A percentile compares a stretch with the other conserved stretches of the same genome.
Conservation (phyloP, 2,329 filamentous ascomycete genomes). For the Sarocladiaceae sp. region DNA sequence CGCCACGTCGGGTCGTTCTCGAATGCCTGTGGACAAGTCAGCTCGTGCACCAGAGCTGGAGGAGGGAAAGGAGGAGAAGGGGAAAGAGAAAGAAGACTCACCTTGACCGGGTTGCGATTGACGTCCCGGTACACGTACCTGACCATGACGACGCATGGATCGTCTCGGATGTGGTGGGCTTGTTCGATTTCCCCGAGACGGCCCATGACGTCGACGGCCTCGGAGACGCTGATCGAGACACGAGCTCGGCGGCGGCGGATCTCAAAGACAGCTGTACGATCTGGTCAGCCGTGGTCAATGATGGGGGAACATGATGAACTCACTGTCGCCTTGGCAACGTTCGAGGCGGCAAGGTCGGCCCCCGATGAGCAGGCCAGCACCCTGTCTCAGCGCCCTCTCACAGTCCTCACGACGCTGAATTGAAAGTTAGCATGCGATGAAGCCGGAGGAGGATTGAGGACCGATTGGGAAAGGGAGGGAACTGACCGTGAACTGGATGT, state of each 20-base stretch:
- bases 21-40: slow-evolving; percentile 20
- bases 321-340: slow-evolving; percentile 52
- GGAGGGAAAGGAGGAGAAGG: neutral
- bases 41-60: neutral
- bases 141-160: slow-evolving; percentile 37
- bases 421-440: too few species aligned
- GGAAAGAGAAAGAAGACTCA: slow-evolving; percentile 27
- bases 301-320: slow-evolving; percentile 21
- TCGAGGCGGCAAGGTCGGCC: slow-evolving; percentile 55
- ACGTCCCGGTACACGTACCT: slow-evolving; percentile 46
- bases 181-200: slow-evolving; percentile 38
- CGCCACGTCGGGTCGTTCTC: slow-evolving; percentile 16
- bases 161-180: slow-evolving; percentile 25
- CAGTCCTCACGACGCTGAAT: slow-evolving; percentile 47
- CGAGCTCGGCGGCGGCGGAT: slow-evolving; percentile 32
- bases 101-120: slow-evolving; percentile 40
- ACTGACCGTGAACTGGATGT: slow-evolving; percentile 56
- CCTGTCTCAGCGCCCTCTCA: slow-evolving; percentile 37
- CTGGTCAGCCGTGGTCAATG: slow-evolving; percentile 16
- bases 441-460: neutral
- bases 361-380: slow-evolving; percentile 41
- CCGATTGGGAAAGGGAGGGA: neutral
- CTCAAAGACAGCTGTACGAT: slow-evolving; percentile 38
- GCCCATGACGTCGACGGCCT: slow-evolving; percentile 37
- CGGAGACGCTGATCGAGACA: slow-evolving; percentile 30